Evolutionary conservation across 495 filamentous ascomycete species (phyloP), one percentile per base, ranked within the genome.

Genomic region (Aspergillus diversus): DNA sequence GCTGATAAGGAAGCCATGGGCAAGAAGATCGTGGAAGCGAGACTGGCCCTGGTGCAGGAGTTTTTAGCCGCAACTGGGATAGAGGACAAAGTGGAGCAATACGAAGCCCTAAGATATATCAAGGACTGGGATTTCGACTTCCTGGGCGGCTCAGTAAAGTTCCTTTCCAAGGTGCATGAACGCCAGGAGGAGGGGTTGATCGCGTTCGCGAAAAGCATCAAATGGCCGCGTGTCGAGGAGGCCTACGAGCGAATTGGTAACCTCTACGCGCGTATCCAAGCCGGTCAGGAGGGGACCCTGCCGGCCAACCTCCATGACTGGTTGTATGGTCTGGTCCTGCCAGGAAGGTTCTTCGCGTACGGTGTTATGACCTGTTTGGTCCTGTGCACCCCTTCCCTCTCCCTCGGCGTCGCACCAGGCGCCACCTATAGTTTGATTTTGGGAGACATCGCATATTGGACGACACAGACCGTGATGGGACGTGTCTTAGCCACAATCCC

Each of bases 51-150:
- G 33, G 74, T 71, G 7, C 71, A 77, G 59, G 69, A 61, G 17
- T 75, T 70, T 65, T 58, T 77, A 17, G 69, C 70, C 21, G 66
- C 63, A 32, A 59, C 57, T 15, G 66, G 57, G 39, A 12, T 43
- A n/a, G 7, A 43, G 39, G 7, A 43, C 7, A 8, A 43, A 43
- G 7, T 5, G 7, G 7, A 43, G 39, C 39, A 43, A 43, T 9
- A 43, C 39, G 7, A 43, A 5, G 39, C 39, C 39, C 39, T 43
- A 43, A 43, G n/a, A 43, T 43, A 15, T 12, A 27, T 53, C 15
- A 32, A 53, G 3, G 17, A 53, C 17, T 33, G 21, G 50, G 50
- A 53, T 11, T 53, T 53, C 33, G 50, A 53, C 5, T 31, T 53
- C 15, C 7, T 13, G 50, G 50, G 31, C 31, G 32, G 16, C 7